Evolutionary conservation across 345 rosid genomes (phyloP).

Genomic region (Rubroshorea leprosula): DNA sequence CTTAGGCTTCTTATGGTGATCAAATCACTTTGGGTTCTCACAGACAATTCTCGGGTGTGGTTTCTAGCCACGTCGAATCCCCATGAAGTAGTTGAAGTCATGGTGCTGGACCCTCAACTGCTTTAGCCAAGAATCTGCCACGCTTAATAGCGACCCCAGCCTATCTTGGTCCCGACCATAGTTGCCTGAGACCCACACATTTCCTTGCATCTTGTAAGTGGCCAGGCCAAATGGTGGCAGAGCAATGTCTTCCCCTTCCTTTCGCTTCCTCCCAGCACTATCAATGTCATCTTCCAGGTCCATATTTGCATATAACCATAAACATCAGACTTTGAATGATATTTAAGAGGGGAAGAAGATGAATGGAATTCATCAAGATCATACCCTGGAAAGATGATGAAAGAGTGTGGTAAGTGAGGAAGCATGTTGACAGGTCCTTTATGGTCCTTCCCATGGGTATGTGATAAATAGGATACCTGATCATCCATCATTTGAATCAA

Average conservation of each 20-base stretch:
- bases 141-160: constrained; percentile 70
- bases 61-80: constrained; percentile 58
- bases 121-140: constrained; percentile 98
- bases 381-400: constrained; percentile 96
- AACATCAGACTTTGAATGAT: background rate
- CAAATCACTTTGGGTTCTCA: constrained; percentile 11
- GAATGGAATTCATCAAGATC: background rate
- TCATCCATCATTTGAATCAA: background rate
- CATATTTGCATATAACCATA: constrained; percentile 42
- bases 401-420: constrained; percentile 93
- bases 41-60: constrained; percentile 3
- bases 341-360: background rate
- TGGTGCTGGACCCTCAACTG: constrained; percentile 95
- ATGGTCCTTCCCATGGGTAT: constrained; percentile 99
- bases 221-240: constrained; percentile 88
- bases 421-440: constrained; percentile 92
- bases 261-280: constrained; percentile 35
- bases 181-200: constrained; percentile 80
- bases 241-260: constrained; percentile 63
- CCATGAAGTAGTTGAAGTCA: constrained; percentile 86
- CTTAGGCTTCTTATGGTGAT: background rate
- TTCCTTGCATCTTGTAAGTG: constrained; percentile 98
- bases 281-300: constrained; percentile 60
- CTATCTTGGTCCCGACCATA: constrained; percentile 76
- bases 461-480: constrained; percentile 95